Evolutionary conservation across 176 grass and related monocot species (phyloP), one percentile per base, ranked within the genome.

Genomic region (Carex pumila): DNA sequence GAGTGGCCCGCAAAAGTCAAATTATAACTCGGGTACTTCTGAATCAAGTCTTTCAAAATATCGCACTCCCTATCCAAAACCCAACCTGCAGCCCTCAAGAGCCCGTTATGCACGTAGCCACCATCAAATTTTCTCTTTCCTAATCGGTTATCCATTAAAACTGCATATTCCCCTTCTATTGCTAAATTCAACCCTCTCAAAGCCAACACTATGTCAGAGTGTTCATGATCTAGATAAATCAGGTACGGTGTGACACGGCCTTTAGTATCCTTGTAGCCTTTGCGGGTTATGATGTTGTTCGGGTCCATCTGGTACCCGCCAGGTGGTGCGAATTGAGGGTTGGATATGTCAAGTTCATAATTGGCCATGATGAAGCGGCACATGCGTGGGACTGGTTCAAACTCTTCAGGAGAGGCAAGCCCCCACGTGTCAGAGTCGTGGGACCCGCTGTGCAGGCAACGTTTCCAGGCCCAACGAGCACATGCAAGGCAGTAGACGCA

Each of bases 401-500:
- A 97, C 82, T 97, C 94, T 36, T 80, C 92, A 55, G 79, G 73
- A 4, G 87, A 82, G 67, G 94, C 90, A 14, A 89, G 75, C 58
- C 90, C 87, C 94, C 92, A 94, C 37, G 94, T 94, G 73, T 89
- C 92, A 84, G 91, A 94, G 86, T 98, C 95, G 18, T 86, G 86
- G 77, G 85, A 79, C 53, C 90, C 91, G 50, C 84, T 86, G 91
- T 93, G 92, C 84, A 94, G 89, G 89, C 92, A 93, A n/a, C 92
- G 92, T 88, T 98, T 98, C 91, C 86, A 93, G 0, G 92, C 95
- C 95, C 92, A 98, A 11, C 92, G 91, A n/a, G 92, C 92, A 85
- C 95, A 98, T 2, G 88, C 95, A 3, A 98, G 92, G 89, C 95
- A 98, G 91, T 94, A 98, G 59, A 98, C 91, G 89, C 95, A 93